These are phyloP conservation scores for Polyporus arcularius DNA, from an alignment of 768 basidiomycete species.

Conservation along the genomic window DNA sequence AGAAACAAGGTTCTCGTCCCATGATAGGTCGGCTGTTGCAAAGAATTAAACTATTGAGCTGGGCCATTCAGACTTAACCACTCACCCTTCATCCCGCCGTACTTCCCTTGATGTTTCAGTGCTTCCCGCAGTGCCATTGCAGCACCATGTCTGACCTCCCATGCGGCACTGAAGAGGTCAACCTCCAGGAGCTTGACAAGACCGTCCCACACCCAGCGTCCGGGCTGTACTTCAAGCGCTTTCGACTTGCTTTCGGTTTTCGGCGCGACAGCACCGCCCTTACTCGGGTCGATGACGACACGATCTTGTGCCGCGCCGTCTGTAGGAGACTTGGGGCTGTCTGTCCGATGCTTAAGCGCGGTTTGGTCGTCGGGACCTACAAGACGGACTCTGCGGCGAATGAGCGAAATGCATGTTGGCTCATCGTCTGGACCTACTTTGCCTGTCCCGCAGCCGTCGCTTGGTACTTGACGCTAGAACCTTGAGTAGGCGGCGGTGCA, in stretches of 20 bases:
- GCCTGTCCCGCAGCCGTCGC: slow-evolving; percentile 57
- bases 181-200: slow-evolving; percentile 78
- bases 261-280: slow-evolving; percentile 83
- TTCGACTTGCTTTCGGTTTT: slow-evolving; percentile 77
- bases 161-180: slow-evolving; percentile 79
- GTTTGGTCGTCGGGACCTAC: slow-evolving; percentile 62
- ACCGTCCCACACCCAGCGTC: slow-evolving; percentile 86
- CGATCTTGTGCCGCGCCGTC: slow-evolving; percentile 53
- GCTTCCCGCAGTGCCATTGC: slow-evolving; percentile 90
- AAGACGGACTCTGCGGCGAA: slow-evolving; percentile 63
- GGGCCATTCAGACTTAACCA: background rate
- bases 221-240: slow-evolving; percentile 72
- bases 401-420: background rate
- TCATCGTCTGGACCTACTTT: slow-evolving; percentile 50
- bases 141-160: slow-evolving; percentile 95
- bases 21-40: slow-evolving; percentile 48
- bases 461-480: slow-evolving; percentile 60
- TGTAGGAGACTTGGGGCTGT: slow-evolving; percentile 50
- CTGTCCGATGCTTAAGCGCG: slow-evolving; percentile 50
- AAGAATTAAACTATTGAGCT: no score
- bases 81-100: slow-evolving; percentile 79
- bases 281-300: slow-evolving; percentile 75
- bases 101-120: slow-evolving; percentile 78
- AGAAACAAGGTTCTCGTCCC: slow-evolving; percentile 58
- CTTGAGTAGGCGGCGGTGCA: slow-evolving; percentile 63